phyloP scores from a whole-genome alignment of 352 stramenopile species.

The Hyaloperonospora brassicae region DNA sequence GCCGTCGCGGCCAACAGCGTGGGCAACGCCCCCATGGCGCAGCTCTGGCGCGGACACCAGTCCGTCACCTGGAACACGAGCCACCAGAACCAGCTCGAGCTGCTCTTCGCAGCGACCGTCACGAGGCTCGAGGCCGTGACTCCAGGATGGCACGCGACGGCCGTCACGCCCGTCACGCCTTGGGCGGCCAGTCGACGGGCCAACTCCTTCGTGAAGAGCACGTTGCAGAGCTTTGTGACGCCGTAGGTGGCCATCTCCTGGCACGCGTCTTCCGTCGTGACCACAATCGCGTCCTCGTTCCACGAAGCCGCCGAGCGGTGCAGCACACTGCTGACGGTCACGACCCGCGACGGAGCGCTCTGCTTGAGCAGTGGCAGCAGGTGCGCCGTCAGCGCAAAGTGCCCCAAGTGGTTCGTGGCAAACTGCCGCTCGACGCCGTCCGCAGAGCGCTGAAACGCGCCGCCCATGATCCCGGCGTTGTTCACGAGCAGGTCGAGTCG shows the following conservation, averaged over 20 bases:
- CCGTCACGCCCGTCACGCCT: constrained; percentile 16
- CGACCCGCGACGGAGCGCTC: constrained; percentile 4
- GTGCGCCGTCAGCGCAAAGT: constrained; percentile 29
- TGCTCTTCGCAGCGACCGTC: background rate
- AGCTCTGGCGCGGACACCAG: background rate
- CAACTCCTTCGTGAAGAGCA: constrained; percentile 47
- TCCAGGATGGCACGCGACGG: constrained; percentile 33
- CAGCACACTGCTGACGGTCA: constrained; percentile 30
- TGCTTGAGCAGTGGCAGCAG: background rate
- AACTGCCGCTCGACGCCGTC: constrained; percentile 27
- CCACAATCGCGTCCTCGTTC: constrained; percentile 1
- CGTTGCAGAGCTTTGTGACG: constrained; percentile 45
- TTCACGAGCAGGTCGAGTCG: constrained; percentile 36
- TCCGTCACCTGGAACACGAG: constrained; percentile 1
- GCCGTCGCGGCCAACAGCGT: constrained; percentile 37
- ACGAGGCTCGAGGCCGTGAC: constrained; percentile 14
- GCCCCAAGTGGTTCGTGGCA: constrained; percentile 26
- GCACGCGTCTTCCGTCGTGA: background rate
- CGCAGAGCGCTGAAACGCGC: constrained; percentile 11
- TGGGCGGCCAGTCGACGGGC: constrained; percentile 21
- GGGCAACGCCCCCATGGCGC: constrained; percentile 24
- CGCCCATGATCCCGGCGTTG: constrained; percentile 22
- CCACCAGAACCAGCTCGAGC: background rate
- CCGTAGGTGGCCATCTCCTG: constrained; percentile 22
- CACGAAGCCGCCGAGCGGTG: constrained; percentile 13